These are phyloP conservation scores for Microsporum canis DNA, from an alignment of 2,329 filamentous ascomycete genomes.

Conservation along the genomic window DNA sequence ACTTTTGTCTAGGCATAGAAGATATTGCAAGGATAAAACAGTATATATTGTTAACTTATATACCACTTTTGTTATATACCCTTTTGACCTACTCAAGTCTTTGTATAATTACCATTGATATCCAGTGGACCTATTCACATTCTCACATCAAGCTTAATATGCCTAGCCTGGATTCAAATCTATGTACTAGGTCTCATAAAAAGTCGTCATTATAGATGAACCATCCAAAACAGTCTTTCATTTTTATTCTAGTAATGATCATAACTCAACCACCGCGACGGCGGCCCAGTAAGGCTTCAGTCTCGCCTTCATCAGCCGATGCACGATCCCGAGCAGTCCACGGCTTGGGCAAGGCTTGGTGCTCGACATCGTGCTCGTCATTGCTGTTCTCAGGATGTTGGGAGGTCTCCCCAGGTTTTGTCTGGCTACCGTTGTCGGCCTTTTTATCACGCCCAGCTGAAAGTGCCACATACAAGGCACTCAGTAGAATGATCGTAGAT, in stretches of 20 bases:
- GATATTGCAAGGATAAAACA: background rate
- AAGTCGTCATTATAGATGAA: no score
- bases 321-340: slow-evolving; percentile 10
- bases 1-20: slow-evolving; percentile 64
- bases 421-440: background rate
- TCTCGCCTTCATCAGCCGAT: slow-evolving; percentile 11
- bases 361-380: slow-evolving; percentile 1
- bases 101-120: no score
- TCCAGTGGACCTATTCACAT: no score
- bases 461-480: slow-evolving; percentile 53
- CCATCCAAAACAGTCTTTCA: no score
- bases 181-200: no score
- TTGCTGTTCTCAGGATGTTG: background rate
- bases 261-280: background rate
- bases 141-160: no score
- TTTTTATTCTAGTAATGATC: background rate
- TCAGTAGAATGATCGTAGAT: slow-evolving; percentile 52
- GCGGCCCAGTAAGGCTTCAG: background rate
- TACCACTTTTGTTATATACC: background rate
- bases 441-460: slow-evolving; percentile 26
- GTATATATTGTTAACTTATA: background rate
- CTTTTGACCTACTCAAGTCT: background rate
- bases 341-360: slow-evolving; percentile 1
- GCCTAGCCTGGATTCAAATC: no score
- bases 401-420: slow-evolving; percentile 14